These are phyloP conservation scores for Aspergillus costaricaensis DNA, from an alignment of 2,329 filamentous ascomycete species.

Conservation along the genomic window DNA sequence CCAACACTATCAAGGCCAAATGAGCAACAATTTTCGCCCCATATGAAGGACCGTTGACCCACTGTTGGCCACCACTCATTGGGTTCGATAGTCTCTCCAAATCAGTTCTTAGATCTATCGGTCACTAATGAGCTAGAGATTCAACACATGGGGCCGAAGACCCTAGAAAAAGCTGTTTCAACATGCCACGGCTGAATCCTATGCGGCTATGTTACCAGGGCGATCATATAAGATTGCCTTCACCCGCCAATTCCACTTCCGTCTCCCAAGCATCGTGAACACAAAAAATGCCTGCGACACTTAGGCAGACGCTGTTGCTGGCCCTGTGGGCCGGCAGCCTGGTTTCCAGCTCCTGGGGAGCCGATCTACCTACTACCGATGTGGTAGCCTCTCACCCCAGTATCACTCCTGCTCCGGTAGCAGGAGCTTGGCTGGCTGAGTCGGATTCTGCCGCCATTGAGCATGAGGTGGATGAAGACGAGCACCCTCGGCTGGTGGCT, in stretches of 20 bases:
- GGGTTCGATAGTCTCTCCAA: neutral
- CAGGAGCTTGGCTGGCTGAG: neutral
- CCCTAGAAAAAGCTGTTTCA: neutral
- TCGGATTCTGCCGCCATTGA: neutral
- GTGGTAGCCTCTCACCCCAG: neutral
- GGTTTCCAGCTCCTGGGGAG: neutral
- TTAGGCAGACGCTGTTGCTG: neutral
- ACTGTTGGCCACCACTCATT: neutral
- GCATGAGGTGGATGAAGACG: neutral
- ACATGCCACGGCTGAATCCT: neutral
- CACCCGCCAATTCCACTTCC: neutral
- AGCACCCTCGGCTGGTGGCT: neutral
- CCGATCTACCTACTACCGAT: neutral
- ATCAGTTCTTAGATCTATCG: neutral
- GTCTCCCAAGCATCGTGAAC: neutral
- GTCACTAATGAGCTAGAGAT: neutral
- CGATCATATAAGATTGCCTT: neutral
- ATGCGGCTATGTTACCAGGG: neutral
- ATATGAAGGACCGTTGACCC: neutral
- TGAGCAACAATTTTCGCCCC: neutral
- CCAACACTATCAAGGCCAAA: too few relatives aligned
- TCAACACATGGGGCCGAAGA: neutral
- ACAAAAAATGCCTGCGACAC: neutral
- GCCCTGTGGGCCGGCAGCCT: conserved; percentile 2
- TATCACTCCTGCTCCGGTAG: neutral